These are phyloP conservation scores for Mediolabrus comicus DNA, from an alignment of 108 stramenopile species.

Conservation along the genomic window DNA sequence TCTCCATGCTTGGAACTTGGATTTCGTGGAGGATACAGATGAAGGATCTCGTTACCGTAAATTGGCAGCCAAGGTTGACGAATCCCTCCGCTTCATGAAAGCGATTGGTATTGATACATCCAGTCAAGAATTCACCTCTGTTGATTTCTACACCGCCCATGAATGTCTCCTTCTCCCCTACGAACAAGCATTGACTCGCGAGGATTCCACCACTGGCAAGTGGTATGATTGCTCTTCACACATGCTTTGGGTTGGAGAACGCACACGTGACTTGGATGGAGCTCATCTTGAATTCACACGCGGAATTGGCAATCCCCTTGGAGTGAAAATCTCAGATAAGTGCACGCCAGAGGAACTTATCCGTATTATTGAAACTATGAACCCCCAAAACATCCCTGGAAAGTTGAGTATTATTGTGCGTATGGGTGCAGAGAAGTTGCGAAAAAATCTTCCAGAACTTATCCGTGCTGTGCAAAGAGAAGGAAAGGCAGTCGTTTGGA, in stretches of 20 bases:
- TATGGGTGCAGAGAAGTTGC: conserved; percentile 96
- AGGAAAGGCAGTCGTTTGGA: conserved; percentile 95
- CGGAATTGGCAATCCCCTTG: conserved; percentile 97
- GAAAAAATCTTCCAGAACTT: conserved; percentile 92
- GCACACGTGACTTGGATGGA: conserved; percentile 96
- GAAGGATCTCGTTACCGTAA: conserved; percentile 91
- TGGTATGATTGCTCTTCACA: conserved; percentile 98
- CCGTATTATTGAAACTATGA: conserved; percentile 89
- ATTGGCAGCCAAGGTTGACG: conserved; percentile 91
- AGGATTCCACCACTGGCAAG: conserved; percentile 94
- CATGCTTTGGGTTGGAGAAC: conserved; percentile 99
- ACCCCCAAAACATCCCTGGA: conserved; percentile 96
- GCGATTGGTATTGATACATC: conserved; percentile 94
- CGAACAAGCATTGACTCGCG: conserved; percentile 96
- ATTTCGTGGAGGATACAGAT: conserved; percentile 94
- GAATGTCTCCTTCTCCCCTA: conserved; percentile 98
- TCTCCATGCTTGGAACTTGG: conserved; percentile 98
- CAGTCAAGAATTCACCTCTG: conserved; percentile 82
- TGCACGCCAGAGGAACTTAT: conserved; percentile 94
- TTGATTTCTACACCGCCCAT: conserved; percentile 96
- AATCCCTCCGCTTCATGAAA: conserved; percentile 95
- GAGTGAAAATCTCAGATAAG: conserved; percentile 96
- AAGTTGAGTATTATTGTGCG: conserved; percentile 96
- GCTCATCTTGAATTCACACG: conserved; percentile 98
- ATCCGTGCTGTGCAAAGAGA: conserved; percentile 96